Conservation (phyloP, 768 basidiomycete species). For the Russula abietina region DNA sequence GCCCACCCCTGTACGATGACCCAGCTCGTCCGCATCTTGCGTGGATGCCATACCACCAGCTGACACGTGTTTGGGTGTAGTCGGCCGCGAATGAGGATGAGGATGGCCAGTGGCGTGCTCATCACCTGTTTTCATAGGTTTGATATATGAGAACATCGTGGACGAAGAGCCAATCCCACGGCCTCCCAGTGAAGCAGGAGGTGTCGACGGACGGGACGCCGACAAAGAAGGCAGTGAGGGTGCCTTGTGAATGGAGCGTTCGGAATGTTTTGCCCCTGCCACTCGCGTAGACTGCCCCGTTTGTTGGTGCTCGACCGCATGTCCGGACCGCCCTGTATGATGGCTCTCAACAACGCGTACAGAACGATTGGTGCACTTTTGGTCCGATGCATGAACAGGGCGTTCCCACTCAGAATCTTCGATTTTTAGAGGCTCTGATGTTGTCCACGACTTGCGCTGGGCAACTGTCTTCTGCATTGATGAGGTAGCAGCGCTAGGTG, state of each 20-base stretch:
- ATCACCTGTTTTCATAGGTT: conserved; percentile 45
- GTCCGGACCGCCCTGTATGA: conserved; percentile 8
- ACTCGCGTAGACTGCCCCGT: background rate
- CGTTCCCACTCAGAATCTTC: background rate
- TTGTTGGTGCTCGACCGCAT: conserved; percentile 1
- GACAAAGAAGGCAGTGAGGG: conserved; percentile 18
- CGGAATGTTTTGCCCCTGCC: conserved; percentile 4
- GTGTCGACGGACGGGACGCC: conserved; percentile 10
- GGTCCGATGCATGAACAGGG: background rate
- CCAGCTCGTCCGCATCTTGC: conserved; percentile 37
- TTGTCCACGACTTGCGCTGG: conserved; percentile 19
- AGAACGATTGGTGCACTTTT: background rate
- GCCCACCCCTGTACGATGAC: conserved; percentile 34
- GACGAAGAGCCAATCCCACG: conserved; percentile 56
- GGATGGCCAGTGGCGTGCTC: conserved; percentile 29
- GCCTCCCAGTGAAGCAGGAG: conserved; percentile 14
- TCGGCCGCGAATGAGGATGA: conserved; percentile 25
- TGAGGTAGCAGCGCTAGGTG: conserved; percentile 3
- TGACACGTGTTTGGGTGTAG: conserved; percentile 22
- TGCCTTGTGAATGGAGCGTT: conserved; percentile 12
- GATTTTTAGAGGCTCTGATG: conserved; percentile 4
- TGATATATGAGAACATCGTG: conserved; percentile 66
- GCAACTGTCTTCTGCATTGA: background rate
- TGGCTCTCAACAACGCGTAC: conserved; percentile 4
- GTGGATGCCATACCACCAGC: conserved; percentile 17